phyloP scores from a whole-genome alignment of 2,329 filamentous ascomycete species.

The Alternaria solani region DNA sequence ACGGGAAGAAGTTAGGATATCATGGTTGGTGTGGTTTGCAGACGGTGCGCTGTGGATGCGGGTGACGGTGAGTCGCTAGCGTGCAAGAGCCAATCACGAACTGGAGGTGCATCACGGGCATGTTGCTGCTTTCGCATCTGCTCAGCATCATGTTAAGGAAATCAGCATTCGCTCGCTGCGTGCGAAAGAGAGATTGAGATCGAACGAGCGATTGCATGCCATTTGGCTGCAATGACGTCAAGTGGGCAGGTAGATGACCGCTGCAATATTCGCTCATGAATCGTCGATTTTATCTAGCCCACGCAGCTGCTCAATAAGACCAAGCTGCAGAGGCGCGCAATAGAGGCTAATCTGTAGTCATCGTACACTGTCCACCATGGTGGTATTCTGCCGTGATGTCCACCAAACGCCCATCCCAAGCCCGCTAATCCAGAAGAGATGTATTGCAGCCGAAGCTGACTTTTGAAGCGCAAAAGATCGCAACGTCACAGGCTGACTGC shows the following conservation, averaged over 20 bases:
- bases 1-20: background rate
- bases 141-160: background rate
- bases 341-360: constrained; percentile 7
- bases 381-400: constrained; percentile 27
- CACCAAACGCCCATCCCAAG: constrained; percentile 35
- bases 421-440: constrained; percentile 38
- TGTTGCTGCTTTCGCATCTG: background rate
- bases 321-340: constrained; percentile 1
- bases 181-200: background rate
- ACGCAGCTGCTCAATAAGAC: constrained; percentile 7
- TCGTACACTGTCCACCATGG: constrained; percentile 8
- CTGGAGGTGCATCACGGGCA: constrained; percentile 1
- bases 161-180: background rate
- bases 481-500: background rate
- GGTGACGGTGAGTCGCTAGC: constrained; percentile 9
- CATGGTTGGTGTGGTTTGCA: constrained; percentile 5
- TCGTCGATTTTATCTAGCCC: constrained; percentile 18
- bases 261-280: constrained; percentile 2
- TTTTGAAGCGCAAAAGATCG: constrained; percentile 1
- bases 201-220: background rate
- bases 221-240: constrained; percentile 1
- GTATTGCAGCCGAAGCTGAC: constrained; percentile 8
- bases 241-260: background rate
- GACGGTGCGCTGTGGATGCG: background rate
- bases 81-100: constrained; percentile 18